These are phyloP conservation scores for Podila minutissima DNA, from an alignment of 192 early-diverging fungal genomes.

Conservation along the genomic window DNA sequence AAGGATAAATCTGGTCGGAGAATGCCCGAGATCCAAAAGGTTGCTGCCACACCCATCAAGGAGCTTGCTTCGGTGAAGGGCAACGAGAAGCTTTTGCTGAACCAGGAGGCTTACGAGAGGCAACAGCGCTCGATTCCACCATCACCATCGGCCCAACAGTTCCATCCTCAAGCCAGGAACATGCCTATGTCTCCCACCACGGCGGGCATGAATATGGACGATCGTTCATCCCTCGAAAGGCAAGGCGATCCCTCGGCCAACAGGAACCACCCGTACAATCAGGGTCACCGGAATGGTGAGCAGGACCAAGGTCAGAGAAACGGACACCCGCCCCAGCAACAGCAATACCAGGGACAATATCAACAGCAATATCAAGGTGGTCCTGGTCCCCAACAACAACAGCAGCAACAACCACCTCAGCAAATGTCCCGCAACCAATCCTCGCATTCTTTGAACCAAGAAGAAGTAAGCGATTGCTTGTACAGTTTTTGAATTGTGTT, in stretches of 20 bases:
- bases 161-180: constrained; percentile 6
- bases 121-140: constrained; percentile 30
- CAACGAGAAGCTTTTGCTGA: constrained; percentile 35
- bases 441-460: constrained; percentile 30
- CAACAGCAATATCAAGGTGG: neutral
- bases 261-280: neutral
- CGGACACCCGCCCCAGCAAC: neutral
- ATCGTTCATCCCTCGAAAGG: constrained; percentile 18
- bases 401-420: constrained; percentile 13
- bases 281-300: neutral
- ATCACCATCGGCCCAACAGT: constrained; percentile 16
- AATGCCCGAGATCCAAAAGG: constrained; percentile 35
- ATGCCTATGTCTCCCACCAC: constrained; percentile 35
- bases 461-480: constrained; percentile 19
- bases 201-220: constrained; percentile 7
- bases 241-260: neutral
- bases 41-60: constrained; percentile 44
- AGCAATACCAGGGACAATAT: neutral
- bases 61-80: constrained; percentile 38
- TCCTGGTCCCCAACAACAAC: neutral
- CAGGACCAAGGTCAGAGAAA: neutral
- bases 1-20: constrained; percentile 11
- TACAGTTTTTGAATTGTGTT: neutral
- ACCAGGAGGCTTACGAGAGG: constrained; percentile 36
- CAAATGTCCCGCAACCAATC: constrained; percentile 27